Conservation (phyloP, 352 stramenopile species). For the Phytophthora syringae region DNA sequence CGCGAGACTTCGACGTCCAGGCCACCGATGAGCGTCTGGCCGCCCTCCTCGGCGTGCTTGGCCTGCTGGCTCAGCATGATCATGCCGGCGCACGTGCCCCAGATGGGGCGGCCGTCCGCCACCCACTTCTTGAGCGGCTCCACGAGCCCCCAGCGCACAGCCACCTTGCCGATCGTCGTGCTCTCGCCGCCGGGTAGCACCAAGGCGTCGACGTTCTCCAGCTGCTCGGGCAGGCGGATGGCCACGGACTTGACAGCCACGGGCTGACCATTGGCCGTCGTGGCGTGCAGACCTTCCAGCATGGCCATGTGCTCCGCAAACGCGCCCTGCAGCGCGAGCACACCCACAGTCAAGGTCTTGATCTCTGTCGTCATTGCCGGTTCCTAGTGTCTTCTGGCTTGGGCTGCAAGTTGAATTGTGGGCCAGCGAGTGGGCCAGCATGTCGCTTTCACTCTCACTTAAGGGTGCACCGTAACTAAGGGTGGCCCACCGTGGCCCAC, state of each 20-base stretch:
- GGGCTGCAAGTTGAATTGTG: slow-evolving; percentile 7
- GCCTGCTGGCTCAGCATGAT: slow-evolving; percentile 92
- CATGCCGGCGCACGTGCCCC: slow-evolving; percentile 97
- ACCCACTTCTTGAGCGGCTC: slow-evolving; percentile 87
- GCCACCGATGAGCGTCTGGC: slow-evolving; percentile 95
- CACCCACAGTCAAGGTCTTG: slow-evolving; percentile 68
- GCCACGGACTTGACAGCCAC: slow-evolving; percentile 67
- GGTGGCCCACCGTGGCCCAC: slow-evolving; percentile 8
- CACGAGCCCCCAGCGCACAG: slow-evolving; percentile 78
- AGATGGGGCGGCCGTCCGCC: slow-evolving; percentile 81
- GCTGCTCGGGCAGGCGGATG: slow-evolving; percentile 82
- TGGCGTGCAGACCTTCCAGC: slow-evolving; percentile 58
- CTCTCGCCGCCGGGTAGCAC: slow-evolving; percentile 96
- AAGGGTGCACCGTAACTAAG: too few species aligned
- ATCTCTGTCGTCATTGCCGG: slow-evolving; percentile 12
- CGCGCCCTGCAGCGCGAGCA: slow-evolving; percentile 91
- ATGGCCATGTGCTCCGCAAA: slow-evolving; percentile 93
- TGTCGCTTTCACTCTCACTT: too few species aligned
- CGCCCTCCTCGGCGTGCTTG: slow-evolving; percentile 89
- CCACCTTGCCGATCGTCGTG: slow-evolving; percentile 95
- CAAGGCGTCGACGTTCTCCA: slow-evolving; percentile 89
- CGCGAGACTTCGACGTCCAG: slow-evolving; percentile 95
- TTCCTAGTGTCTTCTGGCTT: slow-evolving; percentile 1
- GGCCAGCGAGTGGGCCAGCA: slow-evolving; percentile 11
- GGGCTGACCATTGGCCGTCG: slow-evolving; percentile 21